Conservation (phyloP, 2,329 filamentous ascomycete genomes). For the Trichoderma sp. region DNA sequence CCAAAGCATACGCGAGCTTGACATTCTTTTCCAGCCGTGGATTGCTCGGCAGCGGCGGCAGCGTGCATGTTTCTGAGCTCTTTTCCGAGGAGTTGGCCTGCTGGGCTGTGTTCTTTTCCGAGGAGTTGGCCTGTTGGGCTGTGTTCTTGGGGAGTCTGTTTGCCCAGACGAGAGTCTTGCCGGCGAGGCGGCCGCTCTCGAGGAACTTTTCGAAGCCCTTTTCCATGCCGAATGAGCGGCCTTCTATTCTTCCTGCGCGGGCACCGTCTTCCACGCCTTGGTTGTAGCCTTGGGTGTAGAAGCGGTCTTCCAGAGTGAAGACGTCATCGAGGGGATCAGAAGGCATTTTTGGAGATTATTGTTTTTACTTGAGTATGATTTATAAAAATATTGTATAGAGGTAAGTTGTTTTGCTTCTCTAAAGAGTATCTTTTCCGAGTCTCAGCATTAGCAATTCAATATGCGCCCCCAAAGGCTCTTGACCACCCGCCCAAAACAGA, state of each 20-base stretch:
- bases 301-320: slow-evolving; percentile 64
- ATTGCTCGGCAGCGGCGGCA: slow-evolving; percentile 55
- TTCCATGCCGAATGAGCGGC: slow-evolving; percentile 84
- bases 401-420: neutral
- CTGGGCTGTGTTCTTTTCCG: slow-evolving; percentile 18
- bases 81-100: neutral
- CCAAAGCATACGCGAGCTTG: slow-evolving; percentile 70
- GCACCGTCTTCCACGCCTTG: slow-evolving; percentile 76
- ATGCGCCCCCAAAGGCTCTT: neutral
- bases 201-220: slow-evolving; percentile 93
- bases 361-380: neutral
- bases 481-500: slow-evolving; percentile 5
- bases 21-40: slow-evolving; percentile 76
- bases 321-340: slow-evolving; percentile 59
- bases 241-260: slow-evolving; percentile 79
- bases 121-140: neutral
- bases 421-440: neutral
- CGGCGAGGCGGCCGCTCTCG: slow-evolving; percentile 76
- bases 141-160: slow-evolving; percentile 55
- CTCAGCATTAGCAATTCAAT: neutral
- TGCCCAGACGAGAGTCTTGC: slow-evolving; percentile 80
- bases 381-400: neutral
- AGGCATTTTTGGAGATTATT: slow-evolving; percentile 24
- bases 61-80: slow-evolving; percentile 25
- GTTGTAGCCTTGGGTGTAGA: slow-evolving; percentile 80